Base-by-base conservation (phyloP, 208 protist genomes). In the Strigomonas culicis region DNA sequence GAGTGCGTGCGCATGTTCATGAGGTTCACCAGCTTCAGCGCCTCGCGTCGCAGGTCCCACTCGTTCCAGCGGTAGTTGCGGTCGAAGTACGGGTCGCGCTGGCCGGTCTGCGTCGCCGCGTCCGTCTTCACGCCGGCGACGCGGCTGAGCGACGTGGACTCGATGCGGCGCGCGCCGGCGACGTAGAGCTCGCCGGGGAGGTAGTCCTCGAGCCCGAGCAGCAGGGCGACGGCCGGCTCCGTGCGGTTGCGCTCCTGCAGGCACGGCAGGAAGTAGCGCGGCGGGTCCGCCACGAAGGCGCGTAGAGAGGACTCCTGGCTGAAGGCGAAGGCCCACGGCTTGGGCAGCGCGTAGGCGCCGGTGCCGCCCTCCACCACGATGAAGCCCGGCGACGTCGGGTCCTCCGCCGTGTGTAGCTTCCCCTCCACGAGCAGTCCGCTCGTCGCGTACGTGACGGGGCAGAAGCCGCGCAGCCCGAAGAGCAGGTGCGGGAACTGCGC, bases 51-150 rank as follows among this genome's bases (percentile, higher is more conserved):
- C 49, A 98, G 70, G 41, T 97, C 88, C 94, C 94, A 98, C 72
- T 98, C 90, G 41, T 95, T 97, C 86, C 90, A 98, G 36, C 83
- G 79, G 74, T 98, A 98, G 55, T 94, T 84, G 53, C 83, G 82
- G 49, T 97, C 89, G 32, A 86, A 88, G 73, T 90, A 86, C 15
- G 75, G n/a, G 47, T 96, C 91, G 17, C 90, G 83, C 55, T 95
- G 91, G 17, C 88, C 86, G 3, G 94, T 98, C 71, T 98, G 92
- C 24, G 85, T 94, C 11, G 62, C 72, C 15, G 59, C 84, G 52
- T 85, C 76, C 22, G 41, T 32, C 52, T 34, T 63, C 13, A 31
- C 24, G 39, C 59, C 59, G 24, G 62, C 28, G 19, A 75, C 13
- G 36, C 39, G 47, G 43, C 70, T 67, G 39, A 75, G 30, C 30